phyloP scores from a whole-genome alignment of 345 rosid species.

The Mangifera indica region DNA sequence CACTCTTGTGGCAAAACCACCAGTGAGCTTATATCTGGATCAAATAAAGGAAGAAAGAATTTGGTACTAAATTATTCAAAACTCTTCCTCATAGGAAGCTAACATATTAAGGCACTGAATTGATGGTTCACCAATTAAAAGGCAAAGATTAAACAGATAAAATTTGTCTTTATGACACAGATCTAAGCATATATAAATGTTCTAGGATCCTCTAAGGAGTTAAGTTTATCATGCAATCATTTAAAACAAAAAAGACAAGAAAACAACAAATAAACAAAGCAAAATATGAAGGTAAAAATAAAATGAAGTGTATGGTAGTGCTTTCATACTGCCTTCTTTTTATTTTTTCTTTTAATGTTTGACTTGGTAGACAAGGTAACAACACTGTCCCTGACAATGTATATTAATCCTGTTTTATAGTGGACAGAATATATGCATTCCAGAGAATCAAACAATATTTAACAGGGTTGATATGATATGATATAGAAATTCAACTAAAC shows the following conservation, averaged over 20 bases:
- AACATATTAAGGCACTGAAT: conserved; percentile 1
- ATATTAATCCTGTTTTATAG: not conserved
- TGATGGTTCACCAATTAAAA: not conserved
- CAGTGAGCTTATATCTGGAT: not conserved
- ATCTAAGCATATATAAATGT: too few relatives aligned
- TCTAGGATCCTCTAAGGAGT: not conserved
- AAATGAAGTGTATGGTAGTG: conserved; percentile 21
- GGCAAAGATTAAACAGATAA: not conserved
- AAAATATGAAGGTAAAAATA: not conserved
- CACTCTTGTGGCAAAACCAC: not conserved
- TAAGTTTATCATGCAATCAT: not conserved
- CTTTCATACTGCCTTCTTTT: not conserved
- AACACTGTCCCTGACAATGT: not conserved
- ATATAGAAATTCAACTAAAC: not conserved
- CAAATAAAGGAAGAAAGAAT: not conserved
- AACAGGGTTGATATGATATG: too few relatives aligned
- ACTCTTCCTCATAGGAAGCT: not conserved
- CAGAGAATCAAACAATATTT: not conserved
- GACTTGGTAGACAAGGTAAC: conserved; percentile 9
- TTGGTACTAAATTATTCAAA: not conserved
- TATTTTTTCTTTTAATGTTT: not conserved
- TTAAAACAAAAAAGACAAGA: not conserved
- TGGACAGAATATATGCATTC: not conserved
- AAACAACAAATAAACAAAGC: conserved; percentile 6
- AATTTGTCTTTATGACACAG: too few relatives aligned